Evolutionary conservation across 148 eudicot species (phyloP), one percentile per base, ranked within the genome.

Genomic region (Silene uniflora): DNA sequence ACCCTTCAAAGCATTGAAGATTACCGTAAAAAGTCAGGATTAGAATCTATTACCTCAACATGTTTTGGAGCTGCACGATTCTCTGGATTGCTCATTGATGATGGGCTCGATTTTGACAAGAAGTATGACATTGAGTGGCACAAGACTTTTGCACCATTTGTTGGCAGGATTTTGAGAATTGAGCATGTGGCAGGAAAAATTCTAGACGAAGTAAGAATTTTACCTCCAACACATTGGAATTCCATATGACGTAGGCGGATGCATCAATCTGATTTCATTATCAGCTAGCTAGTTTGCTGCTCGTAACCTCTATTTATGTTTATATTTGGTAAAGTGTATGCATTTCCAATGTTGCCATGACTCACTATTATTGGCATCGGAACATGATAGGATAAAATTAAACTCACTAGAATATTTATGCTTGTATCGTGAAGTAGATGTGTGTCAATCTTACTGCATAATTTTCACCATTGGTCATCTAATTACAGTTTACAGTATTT

Each of bases 11-110:
- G 82, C 72, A 87, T 95, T 81, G 89, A 92, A 84, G 90, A 86
- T 73, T 79, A 84, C 66, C 89, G 99, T 29, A 82, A 59, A 21
- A 70, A 66, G 44, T 75, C 77, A 54, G 96, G 91, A 54, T 32
- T 90, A 74, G 87, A 92, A 79, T 75, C 78, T 47, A 76, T 90
- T 60, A 84, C 85, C 80, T 83, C 85, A 65, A 81, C 71, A 39
- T 95, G 99, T 83, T 88, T 95, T 81, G 84, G 77, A 80, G 89
- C 97, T 81, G 94, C 97, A 60, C 82, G 83, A 77, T 85, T 90
- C 12, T 85, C 91, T 64, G 89, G 90, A 72, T 14, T 92, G 71
- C 91, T 95, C 70, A 87, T 95, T 70, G 99, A 95, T 55, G 97
- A 95, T 86, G 99, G 97, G 66, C 81, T 95, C 62, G 80, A 80